Conservation (phyloP, 2,329 filamentous ascomycete species). For the Capronia americana region DNA sequence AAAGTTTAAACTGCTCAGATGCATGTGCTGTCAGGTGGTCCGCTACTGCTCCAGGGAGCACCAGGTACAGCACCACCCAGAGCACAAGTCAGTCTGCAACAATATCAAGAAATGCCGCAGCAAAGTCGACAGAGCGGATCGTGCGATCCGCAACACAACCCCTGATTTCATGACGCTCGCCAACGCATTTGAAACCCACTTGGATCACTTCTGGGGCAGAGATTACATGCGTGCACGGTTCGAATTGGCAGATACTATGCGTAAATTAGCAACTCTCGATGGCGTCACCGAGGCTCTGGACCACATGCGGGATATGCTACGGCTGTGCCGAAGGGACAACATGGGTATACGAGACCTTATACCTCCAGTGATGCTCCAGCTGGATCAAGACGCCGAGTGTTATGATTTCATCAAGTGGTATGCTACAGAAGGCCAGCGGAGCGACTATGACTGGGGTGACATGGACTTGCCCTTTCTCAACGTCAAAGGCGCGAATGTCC, state of each 20-base stretch:
- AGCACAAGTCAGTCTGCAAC: conserved; percentile 53
- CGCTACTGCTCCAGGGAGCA: conserved; percentile 57
- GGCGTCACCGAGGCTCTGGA: conserved; percentile 50
- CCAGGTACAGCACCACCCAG: conserved; percentile 47
- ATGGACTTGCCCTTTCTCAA: conserved; percentile 46
- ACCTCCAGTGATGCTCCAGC: conserved; percentile 53
- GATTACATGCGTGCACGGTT: conserved; percentile 53
- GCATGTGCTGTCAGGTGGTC: conserved; percentile 52
- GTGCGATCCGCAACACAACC: conserved; percentile 45
- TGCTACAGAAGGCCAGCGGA: conserved; percentile 38
- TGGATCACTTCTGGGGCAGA: conserved; percentile 55
- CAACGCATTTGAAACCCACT: conserved; percentile 49
- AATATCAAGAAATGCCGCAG: conserved; percentile 45
- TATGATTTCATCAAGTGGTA: conserved; percentile 60
- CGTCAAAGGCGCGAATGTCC: conserved; percentile 48
- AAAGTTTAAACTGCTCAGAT: conserved; percentile 46
- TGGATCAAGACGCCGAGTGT: conserved; percentile 59
- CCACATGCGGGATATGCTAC: conserved; percentile 54
- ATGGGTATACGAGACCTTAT: conserved; percentile 52
- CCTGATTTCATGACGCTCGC: conserved; percentile 41
- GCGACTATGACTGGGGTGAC: conserved; percentile 49
- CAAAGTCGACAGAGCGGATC: conserved; percentile 47
- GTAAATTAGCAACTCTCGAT: conserved; percentile 44
- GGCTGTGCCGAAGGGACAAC: conserved; percentile 54
- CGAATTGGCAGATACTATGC: conserved; percentile 45